Percentiles rank a stretch among this genome's conserved stretches.
Evolutionary conservation across 2,329 filamentous ascomycete species (phyloP).

Genomic region (Nigrospora osmanthi): DNA sequence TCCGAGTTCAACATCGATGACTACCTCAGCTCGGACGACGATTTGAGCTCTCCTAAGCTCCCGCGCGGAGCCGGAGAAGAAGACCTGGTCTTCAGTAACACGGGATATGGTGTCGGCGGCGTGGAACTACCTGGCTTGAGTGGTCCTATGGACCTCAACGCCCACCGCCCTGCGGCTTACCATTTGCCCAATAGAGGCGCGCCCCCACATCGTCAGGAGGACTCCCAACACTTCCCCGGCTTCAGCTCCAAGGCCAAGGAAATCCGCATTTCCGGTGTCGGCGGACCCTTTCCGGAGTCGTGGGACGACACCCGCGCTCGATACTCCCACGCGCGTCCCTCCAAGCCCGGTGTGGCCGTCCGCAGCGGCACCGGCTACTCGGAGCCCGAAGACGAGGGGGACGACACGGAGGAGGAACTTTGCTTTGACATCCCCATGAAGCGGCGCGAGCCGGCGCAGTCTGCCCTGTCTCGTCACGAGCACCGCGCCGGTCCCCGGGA

Average conservation of each 20-base stretch:
- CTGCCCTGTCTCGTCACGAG: neutral
- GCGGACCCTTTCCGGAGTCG: neutral
- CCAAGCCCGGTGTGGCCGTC: neutral
- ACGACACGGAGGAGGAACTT: conserved; percentile 3
- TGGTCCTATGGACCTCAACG: neutral
- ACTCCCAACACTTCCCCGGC: too few relatives aligned
- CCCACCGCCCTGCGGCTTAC: neutral
- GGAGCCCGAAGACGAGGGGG: conserved; percentile 1
- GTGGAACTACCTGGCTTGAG: conserved; percentile 3
- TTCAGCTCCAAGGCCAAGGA: neutral
- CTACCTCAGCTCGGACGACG: conserved; percentile 4
- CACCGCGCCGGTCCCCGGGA: neutral
- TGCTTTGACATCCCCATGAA: conserved; percentile 6
- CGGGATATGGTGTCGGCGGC: conserved; percentile 4
- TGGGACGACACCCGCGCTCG: neutral
- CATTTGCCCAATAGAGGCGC: neutral
- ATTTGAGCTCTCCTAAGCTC: neutral
- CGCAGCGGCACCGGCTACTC: neutral
- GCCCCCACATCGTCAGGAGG: too few relatives aligned
- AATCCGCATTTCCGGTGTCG: neutral
- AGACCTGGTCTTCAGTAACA: conserved; percentile 4
- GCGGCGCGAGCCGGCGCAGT: neutral
- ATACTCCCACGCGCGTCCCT: neutral
- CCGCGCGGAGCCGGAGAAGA: conserved; percentile 3
- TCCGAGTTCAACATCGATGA: conserved; percentile 3